Conservation (phyloP, 176 grass and related monocot genomes). For the Rhipidocladum racemiflorum region DNA sequence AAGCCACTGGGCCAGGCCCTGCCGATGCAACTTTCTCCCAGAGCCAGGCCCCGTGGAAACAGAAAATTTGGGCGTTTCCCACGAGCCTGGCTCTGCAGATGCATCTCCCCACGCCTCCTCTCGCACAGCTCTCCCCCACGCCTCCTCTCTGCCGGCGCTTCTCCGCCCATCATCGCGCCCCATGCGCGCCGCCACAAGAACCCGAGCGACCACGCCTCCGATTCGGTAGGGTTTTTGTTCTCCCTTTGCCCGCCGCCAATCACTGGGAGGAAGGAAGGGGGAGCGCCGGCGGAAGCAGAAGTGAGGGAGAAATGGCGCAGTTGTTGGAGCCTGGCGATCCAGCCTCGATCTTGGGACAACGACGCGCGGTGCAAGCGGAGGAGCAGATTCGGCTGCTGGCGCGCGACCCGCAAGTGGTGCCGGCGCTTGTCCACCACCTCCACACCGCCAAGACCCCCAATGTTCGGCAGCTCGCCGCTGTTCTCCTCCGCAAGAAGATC, state of each 20-base stretch:
- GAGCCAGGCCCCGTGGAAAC: too few relatives aligned
- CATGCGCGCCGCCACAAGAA: conserved; percentile 35
- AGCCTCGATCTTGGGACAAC: conserved; percentile 95
- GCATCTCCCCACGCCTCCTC: too few relatives aligned
- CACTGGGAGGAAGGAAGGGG: neutral
- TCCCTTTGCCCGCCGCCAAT: conserved; percentile 20
- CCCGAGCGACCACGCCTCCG: conserved; percentile 21
- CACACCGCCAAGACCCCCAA: conserved; percentile 96
- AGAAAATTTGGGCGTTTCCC: too few relatives aligned
- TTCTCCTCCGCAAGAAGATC: conserved; percentile 96
- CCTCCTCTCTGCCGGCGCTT: too few relatives aligned
- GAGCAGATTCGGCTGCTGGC: conserved; percentile 94
- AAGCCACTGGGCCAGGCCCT: too few relatives aligned
- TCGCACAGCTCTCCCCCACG: too few relatives aligned
- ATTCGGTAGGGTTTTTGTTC: conserved; percentile 61
- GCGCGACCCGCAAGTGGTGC: conserved; percentile 84
- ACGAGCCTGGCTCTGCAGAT: too few relatives aligned
- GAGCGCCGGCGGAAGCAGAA: neutral
- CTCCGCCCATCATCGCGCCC: too few relatives aligned
- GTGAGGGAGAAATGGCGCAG: conserved; percentile 65
- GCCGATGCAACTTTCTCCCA: too few relatives aligned
- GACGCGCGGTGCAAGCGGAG: conserved; percentile 97
- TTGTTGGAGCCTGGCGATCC: conserved; percentile 90
- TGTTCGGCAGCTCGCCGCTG: conserved; percentile 86
- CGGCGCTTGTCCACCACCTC: conserved; percentile 92